These are phyloP conservation scores for Aspergillus hortae DNA, from an alignment of 2,329 filamentous ascomycete species.

Conservation along the genomic window DNA sequence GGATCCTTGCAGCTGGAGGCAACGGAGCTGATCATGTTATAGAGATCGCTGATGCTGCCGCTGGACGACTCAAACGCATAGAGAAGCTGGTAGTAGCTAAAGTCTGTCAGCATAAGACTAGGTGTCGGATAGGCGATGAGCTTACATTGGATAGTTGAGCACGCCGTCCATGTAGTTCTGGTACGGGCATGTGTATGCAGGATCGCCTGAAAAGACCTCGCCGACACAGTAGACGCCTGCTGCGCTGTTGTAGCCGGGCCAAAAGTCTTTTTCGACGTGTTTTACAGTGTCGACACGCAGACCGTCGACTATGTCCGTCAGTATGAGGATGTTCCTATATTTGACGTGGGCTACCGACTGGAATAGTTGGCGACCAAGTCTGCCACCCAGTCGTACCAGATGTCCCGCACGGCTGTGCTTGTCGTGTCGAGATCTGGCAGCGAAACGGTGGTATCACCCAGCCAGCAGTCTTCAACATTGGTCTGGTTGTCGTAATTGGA, in stretches of 20 bases:
- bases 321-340: neutral
- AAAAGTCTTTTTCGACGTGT: constrained; percentile 48
- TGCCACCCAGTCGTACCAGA: constrained; percentile 59
- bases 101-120: neutral
- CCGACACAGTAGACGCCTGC: constrained; percentile 48
- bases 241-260: constrained; percentile 37
- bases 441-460: constrained; percentile 51
- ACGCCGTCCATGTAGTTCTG: constrained; percentile 46
- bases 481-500: constrained; percentile 51
- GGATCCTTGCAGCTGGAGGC: constrained; percentile 41
- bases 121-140: neutral
- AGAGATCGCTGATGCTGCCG: constrained; percentile 34
- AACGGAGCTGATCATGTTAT: constrained; percentile 32
- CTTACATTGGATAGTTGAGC: constrained; percentile 46
- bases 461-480: constrained; percentile 50
- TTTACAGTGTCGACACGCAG: constrained; percentile 52
- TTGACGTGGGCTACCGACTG: constrained; percentile 45
- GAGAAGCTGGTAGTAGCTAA: constrained; percentile 32
- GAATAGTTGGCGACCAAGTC: constrained; percentile 57
- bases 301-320: constrained; percentile 42
- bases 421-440: constrained; percentile 63
- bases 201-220: constrained; percentile 45
- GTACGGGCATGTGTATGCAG: constrained; percentile 41
- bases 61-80: constrained; percentile 31
- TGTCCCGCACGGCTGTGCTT: constrained; percentile 44